Percentiles rank a stretch among this genome's conserved stretches.
Conservation (phyloP, 495 filamentous ascomycete species). For the Podospora anserina region DNA sequence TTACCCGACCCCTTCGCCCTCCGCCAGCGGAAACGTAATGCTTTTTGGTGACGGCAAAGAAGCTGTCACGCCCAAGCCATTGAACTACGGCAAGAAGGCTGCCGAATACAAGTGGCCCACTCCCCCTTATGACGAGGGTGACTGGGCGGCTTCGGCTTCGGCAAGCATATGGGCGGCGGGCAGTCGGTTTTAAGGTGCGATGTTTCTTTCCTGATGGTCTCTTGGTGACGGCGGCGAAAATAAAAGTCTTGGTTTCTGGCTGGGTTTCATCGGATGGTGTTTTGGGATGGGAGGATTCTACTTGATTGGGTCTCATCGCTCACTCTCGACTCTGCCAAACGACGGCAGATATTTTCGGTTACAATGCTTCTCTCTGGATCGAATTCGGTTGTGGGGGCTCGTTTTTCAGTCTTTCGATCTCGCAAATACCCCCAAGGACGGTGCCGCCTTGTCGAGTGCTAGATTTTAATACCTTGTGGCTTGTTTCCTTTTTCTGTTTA, state of each 20-base stretch:
- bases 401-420: conserved; percentile 11
- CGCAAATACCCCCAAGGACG: conserved; percentile 20
- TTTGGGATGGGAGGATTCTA: conserved; percentile 22
- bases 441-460: conserved; percentile 14
- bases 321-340: conserved; percentile 7
- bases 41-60: conserved; percentile 67
- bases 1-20: conserved; percentile 89
- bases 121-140: conserved; percentile 85
- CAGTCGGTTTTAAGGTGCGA: conserved; percentile 46
- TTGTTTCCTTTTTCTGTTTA: conserved; percentile 6
- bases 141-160: conserved; percentile 79
- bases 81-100: conserved; percentile 52
- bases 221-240: neutral
- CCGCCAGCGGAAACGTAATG: conserved; percentile 71
- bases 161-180: conserved; percentile 72
- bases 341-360: neutral
- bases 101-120: conserved; percentile 81
- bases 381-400: neutral
- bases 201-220: neutral
- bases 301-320: conserved; percentile 18
- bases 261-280: conserved; percentile 24
- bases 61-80: conserved; percentile 55
- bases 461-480: conserved; percentile 16
- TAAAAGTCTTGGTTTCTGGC: conserved; percentile 15
- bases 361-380: neutral